Base-by-base conservation (phyloP, 2,329 filamentous ascomycete genomes). In the Aspergillus carbonarius region DNA sequence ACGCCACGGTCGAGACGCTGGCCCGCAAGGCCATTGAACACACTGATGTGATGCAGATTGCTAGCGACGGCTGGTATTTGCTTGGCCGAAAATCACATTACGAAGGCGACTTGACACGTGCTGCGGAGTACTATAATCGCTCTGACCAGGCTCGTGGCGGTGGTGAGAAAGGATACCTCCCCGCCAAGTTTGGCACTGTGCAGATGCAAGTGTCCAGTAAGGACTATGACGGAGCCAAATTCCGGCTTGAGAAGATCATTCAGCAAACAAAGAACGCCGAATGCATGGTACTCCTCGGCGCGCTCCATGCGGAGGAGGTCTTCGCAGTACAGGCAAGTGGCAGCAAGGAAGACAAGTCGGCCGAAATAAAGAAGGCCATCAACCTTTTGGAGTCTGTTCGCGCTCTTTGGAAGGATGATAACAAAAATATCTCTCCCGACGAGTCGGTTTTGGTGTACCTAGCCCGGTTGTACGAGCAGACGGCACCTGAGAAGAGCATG, bases 1-100 rank as follows among this genome's bases (percentile, higher is more conserved):
- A 92, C 75, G 78, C 85, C 23, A 92, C 92, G 60, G 92, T 95
- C 9, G 92, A 98, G 65, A 87, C 88, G 18, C 82, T 99, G 17
- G 91, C 93, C 7, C 90, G 93, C 72, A 95, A 95, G 74, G 93
- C 95, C 6, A 97, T 99, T 62, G 92, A 97, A 70, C 89, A 91
- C 68, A 98, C 95, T 2, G 95, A 99, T 71, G 91, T 98, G 66
- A 96, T 96, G 73, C 91, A 93, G 3, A 92, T 98, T 73, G 93
- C 93, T 23, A 96, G 93, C 76, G 96, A 99, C 72, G 96, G 95
- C 35, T 98, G 93, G 93, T 99, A 97, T 76, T 79, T 98, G 8
- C 85, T 98, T 40, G 95, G 92, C 27, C 85, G 93, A 60, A 97
- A 96, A 73, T 91, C 93, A 63, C 95, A 99, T 72, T 91, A 92